Evolutionary conservation across 2,329 filamentous ascomycete species (phyloP).

Genomic region (Xylaria sp.): DNA sequence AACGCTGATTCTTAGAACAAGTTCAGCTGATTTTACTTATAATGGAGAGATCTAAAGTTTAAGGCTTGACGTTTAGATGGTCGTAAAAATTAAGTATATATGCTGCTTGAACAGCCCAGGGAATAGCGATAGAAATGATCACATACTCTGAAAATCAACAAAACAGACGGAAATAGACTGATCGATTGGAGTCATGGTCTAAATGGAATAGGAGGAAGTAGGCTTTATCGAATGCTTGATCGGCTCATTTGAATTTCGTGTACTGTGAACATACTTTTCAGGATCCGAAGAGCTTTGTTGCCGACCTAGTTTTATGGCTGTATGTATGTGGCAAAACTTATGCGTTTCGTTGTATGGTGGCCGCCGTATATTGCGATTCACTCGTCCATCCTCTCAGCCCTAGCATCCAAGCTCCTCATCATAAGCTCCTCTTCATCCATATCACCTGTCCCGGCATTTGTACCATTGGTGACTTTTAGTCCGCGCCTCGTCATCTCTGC

Average conservation of each 20-base stretch:
- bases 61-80: too few species aligned
- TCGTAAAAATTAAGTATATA: too few species aligned
- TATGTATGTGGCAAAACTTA: background rate
- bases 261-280: background rate
- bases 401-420: constrained; percentile 55
- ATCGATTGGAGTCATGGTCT: background rate
- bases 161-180: background rate
- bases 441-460: constrained; percentile 13
- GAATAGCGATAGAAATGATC: background rate
- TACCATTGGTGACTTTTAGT: constrained; percentile 49
- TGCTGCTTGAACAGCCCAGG: too few species aligned
- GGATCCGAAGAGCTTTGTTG: background rate
- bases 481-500: constrained; percentile 67
- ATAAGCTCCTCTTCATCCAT: constrained; percentile 56
- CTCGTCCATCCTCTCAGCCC: constrained; percentile 46
- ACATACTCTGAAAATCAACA: background rate
- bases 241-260: background rate
- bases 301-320: background rate
- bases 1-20: too few species aligned
- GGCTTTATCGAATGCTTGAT: background rate
- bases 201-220: background rate
- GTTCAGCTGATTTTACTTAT: too few species aligned
- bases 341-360: background rate
- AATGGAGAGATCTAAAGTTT: too few species aligned
- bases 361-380: constrained; percentile 6